Base-by-base conservation (phyloP, 805 yeast genomes). In the Candida ascalaphidarum region DNA sequence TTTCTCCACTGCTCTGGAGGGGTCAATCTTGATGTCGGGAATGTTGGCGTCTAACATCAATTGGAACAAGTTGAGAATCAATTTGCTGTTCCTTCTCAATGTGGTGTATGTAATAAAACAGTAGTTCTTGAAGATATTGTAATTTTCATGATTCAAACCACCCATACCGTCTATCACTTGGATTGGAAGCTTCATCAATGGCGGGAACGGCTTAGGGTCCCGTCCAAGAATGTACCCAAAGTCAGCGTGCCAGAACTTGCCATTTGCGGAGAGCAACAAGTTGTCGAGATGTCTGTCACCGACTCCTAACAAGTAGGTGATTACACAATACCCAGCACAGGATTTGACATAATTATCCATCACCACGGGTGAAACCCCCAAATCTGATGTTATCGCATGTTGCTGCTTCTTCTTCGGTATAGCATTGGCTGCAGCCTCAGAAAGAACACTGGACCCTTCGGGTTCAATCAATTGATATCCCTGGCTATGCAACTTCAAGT, bases 141-240 rank as follows among this genome's bases (percentile, higher is more conserved):
- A 92, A 50, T 89, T 88, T 23, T 80, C 81, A 28, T 89, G 85
- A 36, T 71, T 68, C 28, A 84, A 70, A 1, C 97, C 98, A 2
- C 99, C 99, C 85, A 92, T 92, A 0, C 96, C 97, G 40, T 92
- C 98, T 23, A 92, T 82, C 11, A 92, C 81, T 54, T 92, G 98
- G 23, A 92, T 92, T 0, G 98, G 98, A 21, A 92, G 61, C 48
- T 92, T 92, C 96, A 92, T 92, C 58, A 89, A 66, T 1, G 99
- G 99, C 10, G 99, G 97, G 57, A 92, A 92, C 10, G 97, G 97
- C 51, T 92, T 92, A 2, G 99, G 99, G 52, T 92, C 99, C 29
- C 88, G 78, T 0, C 99, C 99, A 30, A 92, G 60, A 27, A 92
- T 89, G 46, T 92, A 92, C 1, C 99, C 99, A 53, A 84, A 92